Conservation (phyloP, 2,329 filamentous ascomycete genomes). For the Paraphoma chrysanthemicola region DNA sequence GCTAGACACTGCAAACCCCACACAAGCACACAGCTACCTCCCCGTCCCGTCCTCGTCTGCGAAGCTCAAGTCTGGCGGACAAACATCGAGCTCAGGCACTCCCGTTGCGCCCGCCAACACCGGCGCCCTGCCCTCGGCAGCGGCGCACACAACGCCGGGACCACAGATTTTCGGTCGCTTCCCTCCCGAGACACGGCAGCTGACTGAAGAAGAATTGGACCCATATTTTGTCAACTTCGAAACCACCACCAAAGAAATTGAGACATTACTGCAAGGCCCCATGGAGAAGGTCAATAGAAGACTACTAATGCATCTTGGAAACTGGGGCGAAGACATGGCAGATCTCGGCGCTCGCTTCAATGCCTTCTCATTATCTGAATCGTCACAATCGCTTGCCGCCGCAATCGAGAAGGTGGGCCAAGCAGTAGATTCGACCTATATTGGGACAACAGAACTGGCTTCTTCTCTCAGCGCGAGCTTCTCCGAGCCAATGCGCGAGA, state of each 20-base stretch:
- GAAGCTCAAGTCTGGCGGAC: slow-evolving; percentile 72
- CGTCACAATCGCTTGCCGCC: slow-evolving; percentile 83
- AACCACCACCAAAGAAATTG: slow-evolving; percentile 87
- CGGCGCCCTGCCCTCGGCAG: slow-evolving; percentile 58
- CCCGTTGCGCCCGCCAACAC: slow-evolving; percentile 62
- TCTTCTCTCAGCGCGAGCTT: slow-evolving; percentile 89
- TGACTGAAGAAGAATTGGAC: slow-evolving; percentile 90
- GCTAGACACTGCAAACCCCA: slow-evolving; percentile 90
- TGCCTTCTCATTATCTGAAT: slow-evolving; percentile 93
- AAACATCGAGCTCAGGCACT: slow-evolving; percentile 57
- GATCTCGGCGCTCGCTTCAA: slow-evolving; percentile 97
- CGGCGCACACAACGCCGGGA: slow-evolving; percentile 64
- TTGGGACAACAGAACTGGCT: slow-evolving; percentile 91
- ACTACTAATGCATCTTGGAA: slow-evolving; percentile 83
- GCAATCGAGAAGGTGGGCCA: slow-evolving; percentile 95
- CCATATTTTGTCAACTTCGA: slow-evolving; percentile 97
- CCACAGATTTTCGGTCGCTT: slow-evolving; percentile 78
- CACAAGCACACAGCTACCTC: slow-evolving; percentile 83
- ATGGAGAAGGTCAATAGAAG: slow-evolving; percentile 97
- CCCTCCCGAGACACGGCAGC: slow-evolving; percentile 75
- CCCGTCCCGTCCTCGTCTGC: slow-evolving; percentile 85
- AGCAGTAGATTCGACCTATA: slow-evolving; percentile 93
- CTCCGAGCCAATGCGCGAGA: slow-evolving; percentile 97
- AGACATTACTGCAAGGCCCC: slow-evolving; percentile 84
- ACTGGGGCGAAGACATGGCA: slow-evolving; percentile 84